These are phyloP conservation scores for Dictyostelium brefeldianum DNA, from an alignment of 78 protist genomes.

Conservation along the genomic window DNA sequence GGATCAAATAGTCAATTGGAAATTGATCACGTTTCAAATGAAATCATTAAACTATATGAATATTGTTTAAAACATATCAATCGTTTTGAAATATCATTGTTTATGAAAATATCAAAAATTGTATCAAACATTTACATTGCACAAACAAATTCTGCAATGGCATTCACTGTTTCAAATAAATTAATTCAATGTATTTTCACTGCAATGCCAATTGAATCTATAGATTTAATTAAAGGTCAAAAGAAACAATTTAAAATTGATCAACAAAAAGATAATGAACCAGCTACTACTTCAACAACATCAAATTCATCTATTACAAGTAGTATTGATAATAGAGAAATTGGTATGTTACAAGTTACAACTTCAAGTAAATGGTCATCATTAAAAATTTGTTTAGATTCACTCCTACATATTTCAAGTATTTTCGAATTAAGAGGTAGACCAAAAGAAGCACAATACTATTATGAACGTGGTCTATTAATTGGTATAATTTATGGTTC, in stretches of 20 bases:
- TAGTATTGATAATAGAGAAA: background rate
- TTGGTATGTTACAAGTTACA: background rate
- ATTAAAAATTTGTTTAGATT: conserved; percentile 34
- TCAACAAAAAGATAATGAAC: background rate
- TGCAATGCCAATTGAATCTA: conserved; percentile 52
- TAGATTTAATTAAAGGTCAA: conserved; percentile 25
- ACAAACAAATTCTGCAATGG: conserved; percentile 47
- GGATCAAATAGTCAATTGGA: background rate
- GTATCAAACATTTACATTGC: conserved; percentile 47
- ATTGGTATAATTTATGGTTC: conserved; percentile 77
- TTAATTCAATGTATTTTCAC: conserved; percentile 21
- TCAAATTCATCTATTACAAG: background rate
- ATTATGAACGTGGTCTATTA: conserved; percentile 58
- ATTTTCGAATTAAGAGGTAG: conserved; percentile 76
- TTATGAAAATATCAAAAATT: conserved; percentile 8
- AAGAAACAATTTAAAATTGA: background rate
- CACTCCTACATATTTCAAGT: conserved; percentile 56
- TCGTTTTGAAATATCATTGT: conserved; percentile 11
- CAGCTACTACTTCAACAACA: conserved; percentile 4
- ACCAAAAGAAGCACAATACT: conserved; percentile 68
- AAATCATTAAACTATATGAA: conserved; percentile 26
- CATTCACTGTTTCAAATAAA: conserved; percentile 44
- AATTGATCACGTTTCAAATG: background rate
- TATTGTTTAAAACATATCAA: conserved; percentile 15
- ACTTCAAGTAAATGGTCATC: conserved; percentile 55